These are phyloP conservation scores for Suhomyces faveliae DNA, from an alignment of 805 yeast species.

Conservation along the genomic window DNA sequence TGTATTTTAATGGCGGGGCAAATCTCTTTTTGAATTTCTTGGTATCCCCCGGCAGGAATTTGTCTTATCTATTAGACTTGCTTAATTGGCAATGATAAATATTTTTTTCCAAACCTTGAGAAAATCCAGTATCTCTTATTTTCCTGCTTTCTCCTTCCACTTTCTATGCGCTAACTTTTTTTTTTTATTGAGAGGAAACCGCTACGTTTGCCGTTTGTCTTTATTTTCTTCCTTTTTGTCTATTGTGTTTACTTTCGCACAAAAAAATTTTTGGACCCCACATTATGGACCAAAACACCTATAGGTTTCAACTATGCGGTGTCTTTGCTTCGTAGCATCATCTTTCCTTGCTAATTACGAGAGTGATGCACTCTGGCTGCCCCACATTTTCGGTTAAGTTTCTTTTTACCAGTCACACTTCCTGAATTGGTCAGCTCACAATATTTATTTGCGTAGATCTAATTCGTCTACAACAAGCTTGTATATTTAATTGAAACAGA, in stretches of 20 bases:
- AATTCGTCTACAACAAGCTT: not conserved
- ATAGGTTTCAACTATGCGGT: not conserved
- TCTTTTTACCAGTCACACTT: too few relatives aligned
- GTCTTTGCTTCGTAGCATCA: not conserved
- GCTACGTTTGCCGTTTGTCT: not conserved
- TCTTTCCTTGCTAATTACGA: not conserved
- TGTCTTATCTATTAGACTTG: not conserved
- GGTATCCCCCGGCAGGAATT: not conserved
- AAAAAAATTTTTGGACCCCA: not conserved
- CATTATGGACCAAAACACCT: not conserved
- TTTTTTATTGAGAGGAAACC: not conserved
- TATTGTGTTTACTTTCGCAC: not conserved
- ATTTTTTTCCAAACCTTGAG: too few relatives aligned
- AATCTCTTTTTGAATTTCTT: not conserved
- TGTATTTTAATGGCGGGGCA: not conserved
- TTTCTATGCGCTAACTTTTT: too few relatives aligned
- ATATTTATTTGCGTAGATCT: too few relatives aligned
- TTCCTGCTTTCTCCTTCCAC: not conserved
- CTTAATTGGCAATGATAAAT: not conserved
- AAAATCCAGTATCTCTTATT: too few relatives aligned
- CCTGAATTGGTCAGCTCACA: too few relatives aligned
- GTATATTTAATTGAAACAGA: constrained; percentile 20
- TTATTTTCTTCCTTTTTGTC: not conserved
- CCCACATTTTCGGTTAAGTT: not conserved
- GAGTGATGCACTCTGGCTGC: not conserved